Percentiles rank a stretch among this genome's conserved stretches.
These are phyloP conservation scores for Kwoniella dejecticola DNA, from an alignment of 768 basidiomycete genomes.

Conservation along the genomic window DNA sequence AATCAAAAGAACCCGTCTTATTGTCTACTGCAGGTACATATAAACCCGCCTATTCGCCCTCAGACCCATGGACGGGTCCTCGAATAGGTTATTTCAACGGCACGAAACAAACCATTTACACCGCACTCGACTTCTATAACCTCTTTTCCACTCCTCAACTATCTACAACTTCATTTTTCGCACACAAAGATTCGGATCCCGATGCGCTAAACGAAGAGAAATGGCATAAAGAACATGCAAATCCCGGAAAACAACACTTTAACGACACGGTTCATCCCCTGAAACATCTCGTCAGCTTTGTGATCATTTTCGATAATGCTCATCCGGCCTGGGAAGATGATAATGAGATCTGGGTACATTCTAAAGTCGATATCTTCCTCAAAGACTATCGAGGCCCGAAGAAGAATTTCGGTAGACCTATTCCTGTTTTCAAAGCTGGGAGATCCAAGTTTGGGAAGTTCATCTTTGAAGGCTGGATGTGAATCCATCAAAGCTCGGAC, in stretches of 20 bases:
- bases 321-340: conserved; percentile 33
- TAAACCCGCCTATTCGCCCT: not conserved
- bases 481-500: conserved; percentile 11
- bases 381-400: conserved; percentile 28
- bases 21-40: not conserved
- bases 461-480: conserved; percentile 33
- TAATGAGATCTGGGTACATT: conserved; percentile 33
- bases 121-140: not conserved
- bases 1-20: not conserved
- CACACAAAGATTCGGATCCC: not conserved
- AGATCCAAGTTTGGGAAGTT: not conserved
- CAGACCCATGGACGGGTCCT: not conserved
- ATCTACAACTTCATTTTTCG: not conserved
- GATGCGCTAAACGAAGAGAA: not conserved
- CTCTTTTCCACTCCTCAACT: not conserved
- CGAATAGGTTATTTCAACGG: not conserved
- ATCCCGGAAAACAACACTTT: not conserved
- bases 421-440: conserved; percentile 30
- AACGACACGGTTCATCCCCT: conserved; percentile 25
- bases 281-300: conserved; percentile 28
- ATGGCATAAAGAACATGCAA: not conserved
- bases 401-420: conserved; percentile 36
- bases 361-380: conserved; percentile 25
- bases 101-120: not conserved
- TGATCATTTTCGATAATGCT: conserved; percentile 29